phyloP scores from a whole-genome alignment of 1,139 yeast genomes.

The Suhomyces guaymorum region DNA sequence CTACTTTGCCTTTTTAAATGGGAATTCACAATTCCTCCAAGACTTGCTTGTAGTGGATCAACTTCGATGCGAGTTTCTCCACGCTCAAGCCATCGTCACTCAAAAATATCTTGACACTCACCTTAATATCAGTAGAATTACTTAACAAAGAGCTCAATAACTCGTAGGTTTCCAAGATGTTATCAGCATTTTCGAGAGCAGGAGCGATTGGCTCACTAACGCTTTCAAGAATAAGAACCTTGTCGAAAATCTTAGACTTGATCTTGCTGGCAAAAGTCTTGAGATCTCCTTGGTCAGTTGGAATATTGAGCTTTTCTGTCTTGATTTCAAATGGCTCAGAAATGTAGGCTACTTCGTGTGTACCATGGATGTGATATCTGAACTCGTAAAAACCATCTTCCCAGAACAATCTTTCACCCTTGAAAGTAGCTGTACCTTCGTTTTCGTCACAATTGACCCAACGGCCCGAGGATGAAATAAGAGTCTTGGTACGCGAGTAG shows the following conservation, averaged over 20 bases:
- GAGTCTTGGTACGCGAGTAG: constrained; percentile 58
- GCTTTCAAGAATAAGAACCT: constrained; percentile 28
- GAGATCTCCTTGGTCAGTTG: constrained; percentile 22
- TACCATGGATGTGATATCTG: constrained; percentile 68
- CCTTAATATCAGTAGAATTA: constrained; percentile 38
- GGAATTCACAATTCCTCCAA: constrained; percentile 51
- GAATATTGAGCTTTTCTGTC: constrained; percentile 43
- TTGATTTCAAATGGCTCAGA: constrained; percentile 73
- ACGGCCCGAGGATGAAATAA: constrained; percentile 65
- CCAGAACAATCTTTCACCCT: constrained; percentile 56
- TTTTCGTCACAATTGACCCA: constrained; percentile 58
- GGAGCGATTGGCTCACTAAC: constrained; percentile 31
- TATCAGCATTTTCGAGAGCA: constrained; percentile 28
- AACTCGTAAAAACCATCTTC: constrained; percentile 76
- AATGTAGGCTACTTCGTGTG: constrained; percentile 69
- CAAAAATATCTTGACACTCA: constrained; percentile 42
- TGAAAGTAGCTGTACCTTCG: constrained; percentile 55
- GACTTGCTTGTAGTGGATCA: constrained; percentile 43
- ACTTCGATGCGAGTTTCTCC: constrained; percentile 38
- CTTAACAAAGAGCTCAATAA: constrained; percentile 38
- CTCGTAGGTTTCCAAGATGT: constrained; percentile 35
- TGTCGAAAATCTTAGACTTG: constrained; percentile 34
- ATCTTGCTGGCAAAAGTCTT: constrained; percentile 35
- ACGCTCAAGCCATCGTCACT: constrained; percentile 38
- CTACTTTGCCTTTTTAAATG: too few species aligned